Evolutionary conservation across 2,329 filamentous ascomycete genomes (phyloP), one percentile per base, ranked within the genome.

Genomic region (Fusarium duplospermum): DNA sequence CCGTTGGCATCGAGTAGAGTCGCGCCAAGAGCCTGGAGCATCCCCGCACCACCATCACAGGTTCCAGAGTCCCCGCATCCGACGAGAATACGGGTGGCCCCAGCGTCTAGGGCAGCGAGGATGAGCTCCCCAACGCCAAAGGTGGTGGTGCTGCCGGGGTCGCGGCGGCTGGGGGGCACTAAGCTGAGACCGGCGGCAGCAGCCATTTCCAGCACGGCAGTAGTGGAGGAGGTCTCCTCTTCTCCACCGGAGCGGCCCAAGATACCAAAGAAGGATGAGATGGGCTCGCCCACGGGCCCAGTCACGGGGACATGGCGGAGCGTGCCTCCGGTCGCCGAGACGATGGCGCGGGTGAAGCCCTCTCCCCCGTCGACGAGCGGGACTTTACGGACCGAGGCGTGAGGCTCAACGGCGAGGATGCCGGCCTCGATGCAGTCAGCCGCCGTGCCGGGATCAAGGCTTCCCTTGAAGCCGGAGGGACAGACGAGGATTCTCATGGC

Each of bases 41-140:
- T 88, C 16, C 87, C 87, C 1, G 85, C 84, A 16, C 87, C 87
- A 8, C 86, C 87, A 67, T 89, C 87, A 40, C 86, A 87, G 6
- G 87, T 89, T 6, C 86, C 87, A 4, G 87, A 89, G 74, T 89
- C 87, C 38, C 87, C 87, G 72, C 87, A 89, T 1, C 87, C 87
- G 24, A 89, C 77, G 9, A 89, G 80, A 56, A 89, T 86, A 9
- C 82, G 83, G 10, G 79, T 79, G 10, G 82, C 85, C 2, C 86
- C 87, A 58, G 82, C 80, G 62, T 87, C 83, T 4, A 89, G 77
- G 3, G 87, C 87, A 14, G 84, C 82, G 4, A 78, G 74, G 16
- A 89, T 83, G 10, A 88, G 79, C 71, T 89, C 80, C 3, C 87
- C 87, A 4, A 89, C 86, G 0, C 87, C 87, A 75, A 83, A 88